Percentiles rank a stretch among this genome's conserved stretches.
These are phyloP conservation scores for Candida insectorum DNA, from an alignment of 805 yeast genomes.

Conservation along the genomic window DNA sequence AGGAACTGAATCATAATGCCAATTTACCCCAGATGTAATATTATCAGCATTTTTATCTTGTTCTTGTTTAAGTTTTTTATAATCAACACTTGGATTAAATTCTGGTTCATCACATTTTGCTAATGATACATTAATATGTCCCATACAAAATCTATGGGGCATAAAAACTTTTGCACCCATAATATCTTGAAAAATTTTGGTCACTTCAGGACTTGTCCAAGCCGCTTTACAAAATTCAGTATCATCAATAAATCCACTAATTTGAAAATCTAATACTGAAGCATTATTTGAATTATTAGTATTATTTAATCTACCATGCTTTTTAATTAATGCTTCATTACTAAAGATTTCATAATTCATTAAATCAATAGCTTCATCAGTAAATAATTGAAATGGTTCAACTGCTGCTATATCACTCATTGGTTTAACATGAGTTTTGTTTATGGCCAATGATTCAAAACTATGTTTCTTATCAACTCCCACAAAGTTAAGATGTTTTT, in stretches of 20 bases:
- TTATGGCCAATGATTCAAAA: constrained; percentile 32
- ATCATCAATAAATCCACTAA: constrained; percentile 21
- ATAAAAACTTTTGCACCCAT: constrained; percentile 20
- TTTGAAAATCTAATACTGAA: constrained; percentile 24
- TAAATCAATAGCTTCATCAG: constrained; percentile 24
- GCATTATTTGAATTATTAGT: constrained; percentile 18
- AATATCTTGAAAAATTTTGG: constrained; percentile 17
- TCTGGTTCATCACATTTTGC: constrained; percentile 6
- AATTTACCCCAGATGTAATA: constrained; percentile 6
- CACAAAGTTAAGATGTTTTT: constrained; percentile 16
- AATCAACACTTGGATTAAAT: constrained; percentile 7
- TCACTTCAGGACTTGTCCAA: constrained; percentile 21
- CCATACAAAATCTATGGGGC: constrained; percentile 17
- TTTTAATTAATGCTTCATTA: constrained; percentile 13
- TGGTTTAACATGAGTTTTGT: constrained; percentile 26
- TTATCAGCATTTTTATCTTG: constrained; percentile 10
- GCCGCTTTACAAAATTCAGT: constrained; percentile 21
- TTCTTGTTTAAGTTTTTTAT: constrained; percentile 4
- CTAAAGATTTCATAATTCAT: constrained; percentile 23
- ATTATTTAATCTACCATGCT: constrained; percentile 15
- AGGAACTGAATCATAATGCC: constrained; percentile 15
- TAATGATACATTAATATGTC: constrained; percentile 21
- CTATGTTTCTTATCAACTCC: constrained; percentile 30
- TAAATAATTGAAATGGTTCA: constrained; percentile 24
- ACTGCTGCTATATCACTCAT: constrained; percentile 29